phyloP scores from a whole-genome alignment of 805 yeast genomes.

The Wickerhamomyces tratensis region DNA sequence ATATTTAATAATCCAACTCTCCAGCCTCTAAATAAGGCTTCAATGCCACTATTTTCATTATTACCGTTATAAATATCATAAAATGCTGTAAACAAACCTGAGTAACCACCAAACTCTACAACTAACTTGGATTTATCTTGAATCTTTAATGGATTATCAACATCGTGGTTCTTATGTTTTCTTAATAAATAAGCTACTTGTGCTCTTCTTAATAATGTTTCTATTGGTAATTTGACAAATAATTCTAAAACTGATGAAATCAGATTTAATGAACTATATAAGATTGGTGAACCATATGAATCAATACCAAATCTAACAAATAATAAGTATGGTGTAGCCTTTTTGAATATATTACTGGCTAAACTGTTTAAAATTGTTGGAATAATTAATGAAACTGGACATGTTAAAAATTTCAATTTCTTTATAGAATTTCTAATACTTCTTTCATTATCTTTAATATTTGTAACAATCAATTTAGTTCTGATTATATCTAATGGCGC shows the following conservation, averaged over 20 bases:
- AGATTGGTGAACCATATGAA: slow-evolving; percentile 48
- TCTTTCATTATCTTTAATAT: slow-evolving; percentile 40
- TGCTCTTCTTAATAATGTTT: slow-evolving; percentile 75
- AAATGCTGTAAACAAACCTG: slow-evolving; percentile 44
- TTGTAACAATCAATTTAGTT: slow-evolving; percentile 66
- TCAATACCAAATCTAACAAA: slow-evolving; percentile 57
- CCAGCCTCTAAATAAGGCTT: slow-evolving; percentile 82
- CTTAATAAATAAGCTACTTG: slow-evolving; percentile 58
- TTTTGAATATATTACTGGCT: slow-evolving; percentile 48
- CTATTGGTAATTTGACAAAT: slow-evolving; percentile 75
- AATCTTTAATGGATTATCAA: slow-evolving; percentile 29
- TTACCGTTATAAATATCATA: slow-evolving; percentile 32
- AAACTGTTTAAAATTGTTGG: slow-evolving; percentile 66
- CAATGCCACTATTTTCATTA: slow-evolving; percentile 35
- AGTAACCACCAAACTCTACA: slow-evolving; percentile 46
- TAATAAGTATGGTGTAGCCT: slow-evolving; percentile 56
- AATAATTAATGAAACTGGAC: slow-evolving; percentile 49
- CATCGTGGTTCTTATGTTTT: slow-evolving; percentile 11
- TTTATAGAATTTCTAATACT: slow-evolving; percentile 65
- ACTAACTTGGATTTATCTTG: slow-evolving; percentile 37
- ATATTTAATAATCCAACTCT: slow-evolving; percentile 73
- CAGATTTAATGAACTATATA: slow-evolving; percentile 51
- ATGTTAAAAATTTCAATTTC: slow-evolving; percentile 35
- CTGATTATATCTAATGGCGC: slow-evolving; percentile 79
- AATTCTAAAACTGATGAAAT: slow-evolving; percentile 58